A percentile compares a stretch with the other conserved stretches of the same genome.
Conservation (phyloP, 352 stramenopile species). For the Phytophthora sp. region DNA sequence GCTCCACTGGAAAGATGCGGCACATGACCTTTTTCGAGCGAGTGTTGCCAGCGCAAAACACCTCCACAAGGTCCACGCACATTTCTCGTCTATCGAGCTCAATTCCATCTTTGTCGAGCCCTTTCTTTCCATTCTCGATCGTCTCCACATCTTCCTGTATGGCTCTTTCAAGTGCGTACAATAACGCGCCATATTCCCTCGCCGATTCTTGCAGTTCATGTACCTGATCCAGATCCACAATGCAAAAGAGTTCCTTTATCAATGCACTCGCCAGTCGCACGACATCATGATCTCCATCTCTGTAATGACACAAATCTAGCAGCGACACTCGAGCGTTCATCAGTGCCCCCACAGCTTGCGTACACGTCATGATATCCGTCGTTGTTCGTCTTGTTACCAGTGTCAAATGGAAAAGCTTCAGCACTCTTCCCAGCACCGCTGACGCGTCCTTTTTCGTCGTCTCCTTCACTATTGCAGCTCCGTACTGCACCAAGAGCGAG, state of each 20-base stretch:
- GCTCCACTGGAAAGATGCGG: constrained; percentile 79
- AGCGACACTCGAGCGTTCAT: constrained; percentile 74
- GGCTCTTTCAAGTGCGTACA: constrained; percentile 68
- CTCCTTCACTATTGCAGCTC: constrained; percentile 28
- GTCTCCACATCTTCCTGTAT: constrained; percentile 37
- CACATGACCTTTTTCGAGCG: constrained; percentile 81
- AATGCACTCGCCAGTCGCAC: constrained; percentile 67
- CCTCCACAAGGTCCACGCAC: constrained; percentile 73
- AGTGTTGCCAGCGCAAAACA: constrained; percentile 84
- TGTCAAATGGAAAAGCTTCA: constrained; percentile 75
- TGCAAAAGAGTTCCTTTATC: constrained; percentile 78
- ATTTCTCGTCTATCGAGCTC: constrained; percentile 48
- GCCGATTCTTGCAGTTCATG: constrained; percentile 82
- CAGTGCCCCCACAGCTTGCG: constrained; percentile 65
- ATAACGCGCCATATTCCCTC: constrained; percentile 72
- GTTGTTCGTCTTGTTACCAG: constrained; percentile 57
- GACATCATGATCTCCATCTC: constrained; percentile 40
- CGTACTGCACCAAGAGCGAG: constrained; percentile 73
- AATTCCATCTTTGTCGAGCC: constrained; percentile 9
- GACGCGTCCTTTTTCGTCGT: constrained; percentile 22
- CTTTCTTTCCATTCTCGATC: constrained; percentile 18
- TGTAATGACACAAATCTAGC: constrained; percentile 69
- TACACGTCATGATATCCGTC: constrained; percentile 61
- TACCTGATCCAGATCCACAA: constrained; percentile 76
- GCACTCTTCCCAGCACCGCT: constrained; percentile 49